A percentile compares a stretch with the other conserved stretches of the same genome.
These are phyloP conservation scores for Brettanomyces anomalus DNA, from an alignment of 805 yeast genomes.

Conservation along the genomic window DNA sequence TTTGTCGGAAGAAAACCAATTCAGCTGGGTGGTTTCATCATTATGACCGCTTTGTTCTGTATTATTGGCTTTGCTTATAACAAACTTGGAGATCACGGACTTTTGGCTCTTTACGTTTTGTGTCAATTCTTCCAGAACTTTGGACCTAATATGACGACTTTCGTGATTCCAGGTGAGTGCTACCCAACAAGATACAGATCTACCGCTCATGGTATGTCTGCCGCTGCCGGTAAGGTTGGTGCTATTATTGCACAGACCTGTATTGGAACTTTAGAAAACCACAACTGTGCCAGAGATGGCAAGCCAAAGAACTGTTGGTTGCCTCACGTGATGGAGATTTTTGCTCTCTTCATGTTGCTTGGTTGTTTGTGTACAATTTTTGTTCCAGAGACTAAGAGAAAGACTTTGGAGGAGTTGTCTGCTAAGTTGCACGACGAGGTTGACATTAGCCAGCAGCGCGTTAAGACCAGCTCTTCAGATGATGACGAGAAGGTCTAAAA, in stretches of 20 bases:
- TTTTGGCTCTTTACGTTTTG: conserved; percentile 68
- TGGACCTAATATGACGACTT: conserved; percentile 91
- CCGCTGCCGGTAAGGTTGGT: conserved; percentile 88
- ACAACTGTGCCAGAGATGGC: conserved; percentile 54
- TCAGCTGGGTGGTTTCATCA: conserved; percentile 66
- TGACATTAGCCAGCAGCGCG: conserved; percentile 26
- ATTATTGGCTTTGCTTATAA: conserved; percentile 78
- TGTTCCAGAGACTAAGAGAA: conserved; percentile 87
- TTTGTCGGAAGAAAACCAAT: conserved; percentile 76
- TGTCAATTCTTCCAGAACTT: conserved; percentile 86
- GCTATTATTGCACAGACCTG: conserved; percentile 88
- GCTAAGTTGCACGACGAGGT: conserved; percentile 80
- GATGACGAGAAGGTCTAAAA: conserved; percentile 18
- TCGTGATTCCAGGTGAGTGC: conserved; percentile 83
- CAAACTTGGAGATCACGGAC: conserved; percentile 55
- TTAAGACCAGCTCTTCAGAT: conserved; percentile 15
- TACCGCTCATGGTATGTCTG: conserved; percentile 90
- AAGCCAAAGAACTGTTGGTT: conserved; percentile 60
- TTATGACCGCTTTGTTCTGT: conserved; percentile 68
- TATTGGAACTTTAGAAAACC: conserved; percentile 75
- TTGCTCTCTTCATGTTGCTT: conserved; percentile 82
- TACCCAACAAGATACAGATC: conserved; percentile 95
- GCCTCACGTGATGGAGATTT: conserved; percentile 90
- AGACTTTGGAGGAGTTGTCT: conserved; percentile 75
- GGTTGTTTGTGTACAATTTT: conserved; percentile 61